These are phyloP conservation scores for Gnetum montanum DNA, from an alignment of 75 land plant species.

Conservation along the genomic window DNA sequence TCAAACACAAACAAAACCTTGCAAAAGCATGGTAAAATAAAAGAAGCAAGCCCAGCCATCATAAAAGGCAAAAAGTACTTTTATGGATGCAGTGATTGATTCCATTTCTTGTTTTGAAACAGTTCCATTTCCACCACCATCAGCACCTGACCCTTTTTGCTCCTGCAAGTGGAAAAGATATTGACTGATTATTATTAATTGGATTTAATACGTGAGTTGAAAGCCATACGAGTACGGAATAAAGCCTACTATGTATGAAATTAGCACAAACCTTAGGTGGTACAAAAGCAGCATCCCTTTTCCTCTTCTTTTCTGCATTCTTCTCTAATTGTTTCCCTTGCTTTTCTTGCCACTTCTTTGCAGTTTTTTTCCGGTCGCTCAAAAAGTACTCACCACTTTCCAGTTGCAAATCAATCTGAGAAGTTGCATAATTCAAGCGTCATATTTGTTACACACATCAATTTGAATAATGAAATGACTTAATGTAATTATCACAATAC, in stretches of 20 bases:
- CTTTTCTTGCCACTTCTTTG: conserved; percentile 86
- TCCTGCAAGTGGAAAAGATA: conserved; percentile 27
- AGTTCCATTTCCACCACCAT: conserved; percentile 5
- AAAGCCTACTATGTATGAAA: background rate
- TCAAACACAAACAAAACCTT: background rate
- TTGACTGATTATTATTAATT: background rate
- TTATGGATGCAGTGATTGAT: conserved; percentile 50
- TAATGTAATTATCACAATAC: no score
- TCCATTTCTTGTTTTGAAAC: conserved; percentile 34
- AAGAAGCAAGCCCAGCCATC: background rate
- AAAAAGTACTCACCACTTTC: conserved; percentile 95
- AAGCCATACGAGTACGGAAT: background rate
- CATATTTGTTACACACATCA: no score
- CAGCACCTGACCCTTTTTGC: conserved; percentile 8
- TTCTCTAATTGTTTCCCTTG: conserved; percentile 82
- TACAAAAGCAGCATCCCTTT: conserved; percentile 81
- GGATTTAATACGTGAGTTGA: background rate
- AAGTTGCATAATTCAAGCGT: no score
- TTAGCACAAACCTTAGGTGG: conserved; percentile 72
- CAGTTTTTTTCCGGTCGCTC: conserved; percentile 69
- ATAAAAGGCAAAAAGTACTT: conserved; percentile 27
- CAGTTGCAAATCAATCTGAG: conserved; percentile 76
- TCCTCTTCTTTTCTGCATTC: conserved; percentile 75
- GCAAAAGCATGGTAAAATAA: background rate
- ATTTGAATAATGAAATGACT: no score